A percentile compares a stretch with the other conserved stretches of the same genome.
phyloP scores from a whole-genome alignment of 495 filamentous ascomycete species.

The Penicillium fimorum region DNA sequence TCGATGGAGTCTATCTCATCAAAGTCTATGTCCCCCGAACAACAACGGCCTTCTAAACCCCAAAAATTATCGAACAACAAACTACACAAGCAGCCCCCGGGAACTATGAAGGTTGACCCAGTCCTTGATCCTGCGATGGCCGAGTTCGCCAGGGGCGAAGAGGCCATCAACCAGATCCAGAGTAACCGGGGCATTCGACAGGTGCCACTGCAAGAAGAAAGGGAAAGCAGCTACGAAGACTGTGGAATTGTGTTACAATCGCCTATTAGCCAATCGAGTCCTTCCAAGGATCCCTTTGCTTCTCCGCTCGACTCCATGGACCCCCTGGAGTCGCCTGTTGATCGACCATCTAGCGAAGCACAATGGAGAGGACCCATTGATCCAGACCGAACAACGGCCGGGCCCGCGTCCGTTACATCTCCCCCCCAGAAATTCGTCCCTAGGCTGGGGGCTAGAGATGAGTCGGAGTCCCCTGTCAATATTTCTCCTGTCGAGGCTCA shows the following conservation, averaged over 20 bases:
- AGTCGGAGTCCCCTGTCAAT: slow-evolving; percentile 75
- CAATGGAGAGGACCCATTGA: slow-evolving; percentile 23
- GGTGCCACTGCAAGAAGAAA: slow-evolving; percentile 36
- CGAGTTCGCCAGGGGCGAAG: slow-evolving; percentile 12
- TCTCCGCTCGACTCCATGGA: slow-evolving; percentile 24
- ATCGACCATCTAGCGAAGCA: slow-evolving; percentile 28
- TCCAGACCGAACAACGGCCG: slow-evolving; percentile 7
- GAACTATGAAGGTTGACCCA: slow-evolving; percentile 9
- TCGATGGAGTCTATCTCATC: slow-evolving; percentile 48
- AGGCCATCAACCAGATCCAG: slow-evolving; percentile 14
- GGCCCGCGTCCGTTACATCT: slow-evolving; percentile 30
- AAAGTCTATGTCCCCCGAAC: slow-evolving; percentile 37
- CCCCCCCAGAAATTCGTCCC: slow-evolving; percentile 36
- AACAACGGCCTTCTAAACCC: slow-evolving; percentile 15
- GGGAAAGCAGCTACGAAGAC: slow-evolving; percentile 22
- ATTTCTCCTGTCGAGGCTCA: slow-evolving; percentile 53
- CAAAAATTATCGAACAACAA: slow-evolving; percentile 7
- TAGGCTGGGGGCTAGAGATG: slow-evolving; percentile 44
- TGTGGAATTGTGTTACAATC: slow-evolving; percentile 19
- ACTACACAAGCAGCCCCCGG: slow-evolving; percentile 23
- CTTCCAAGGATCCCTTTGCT: slow-evolving; percentile 31
- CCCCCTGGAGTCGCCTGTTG: slow-evolving; percentile 27
- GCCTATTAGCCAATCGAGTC: slow-evolving; percentile 18
- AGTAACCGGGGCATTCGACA: slow-evolving; percentile 39
- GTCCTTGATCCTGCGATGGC: slow-evolving; percentile 18